Evolutionary conservation across 176 grass and related monocot species (phyloP), one percentile per base, ranked within the genome.

Genomic region (Raddia guianensis): DNA sequence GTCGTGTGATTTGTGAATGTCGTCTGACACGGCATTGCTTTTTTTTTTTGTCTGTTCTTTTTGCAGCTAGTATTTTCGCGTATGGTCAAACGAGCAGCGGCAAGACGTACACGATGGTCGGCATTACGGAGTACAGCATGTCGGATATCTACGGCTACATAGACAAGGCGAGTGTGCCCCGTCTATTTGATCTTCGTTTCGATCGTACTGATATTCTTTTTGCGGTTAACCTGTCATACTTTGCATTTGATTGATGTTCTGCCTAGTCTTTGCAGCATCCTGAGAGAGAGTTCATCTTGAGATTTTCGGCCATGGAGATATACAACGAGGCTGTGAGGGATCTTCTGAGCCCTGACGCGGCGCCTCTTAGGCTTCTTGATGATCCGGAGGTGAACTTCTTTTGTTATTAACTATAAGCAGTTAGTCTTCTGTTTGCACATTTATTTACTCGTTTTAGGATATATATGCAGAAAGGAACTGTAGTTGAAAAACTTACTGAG

Each of bases 71-170:
- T 70, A 89, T 98, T 63, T 98, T 98, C 68, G 92, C 95, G 0
- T 98, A 98, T 43, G 95, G 95, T 2, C 95, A 98, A 75, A 98
- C 95, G 3, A 98, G 95, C 74, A 98, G 95, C 75, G 95, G 95
- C 54, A 95, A 98, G 79, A 98, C 95, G 8, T 95, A 95, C 75
- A 98, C 95, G 4, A 98, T 98, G 95, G 88, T 85, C n/a, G 92
- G 95, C 47, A 74, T 98, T 44, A 98, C 95, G 2, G 90, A 92
- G 81, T 83, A 73, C 19, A 78, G 90, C 72, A 80, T 98, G 70
- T 83, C 86, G 14, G 95, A 98, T 27, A 91, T 98, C 61, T 98
- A 98, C 54, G 79, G 80, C 33, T 89, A 95, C 86, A 95, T 98
- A 19, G 73, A 91, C 3, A 82, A 87, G 87, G 95, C 79, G 70